phyloP scores from a whole-genome alignment of 1,139 yeast genomes.

The Casaregolazyma suthepensis region DNA sequence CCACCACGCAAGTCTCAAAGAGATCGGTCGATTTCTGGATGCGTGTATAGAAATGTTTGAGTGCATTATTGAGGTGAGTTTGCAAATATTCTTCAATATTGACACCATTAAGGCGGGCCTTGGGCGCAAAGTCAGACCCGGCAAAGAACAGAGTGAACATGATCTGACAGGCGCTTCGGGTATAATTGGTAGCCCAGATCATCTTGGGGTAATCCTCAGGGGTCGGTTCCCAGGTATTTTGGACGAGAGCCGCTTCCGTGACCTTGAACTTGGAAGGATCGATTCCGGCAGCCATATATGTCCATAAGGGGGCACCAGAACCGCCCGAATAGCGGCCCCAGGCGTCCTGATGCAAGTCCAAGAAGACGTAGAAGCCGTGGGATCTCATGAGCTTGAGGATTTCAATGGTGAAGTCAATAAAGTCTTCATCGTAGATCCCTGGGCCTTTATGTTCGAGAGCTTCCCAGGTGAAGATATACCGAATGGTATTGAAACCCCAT shows the following conservation, averaged over 20 bases:
- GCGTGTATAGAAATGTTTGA: constrained; percentile 46
- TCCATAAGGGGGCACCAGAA: constrained; percentile 94
- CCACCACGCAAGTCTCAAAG: constrained; percentile 49
- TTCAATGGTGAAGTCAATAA: constrained; percentile 61
- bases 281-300: constrained; percentile 88
- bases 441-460: constrained; percentile 90
- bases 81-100: constrained; percentile 76
- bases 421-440: constrained; percentile 72
- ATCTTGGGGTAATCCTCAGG: constrained; percentile 62
- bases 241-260: constrained; percentile 74
- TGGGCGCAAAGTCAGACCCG: constrained; percentile 65
- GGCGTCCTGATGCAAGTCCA: constrained; percentile 92
- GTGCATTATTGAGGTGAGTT: constrained; percentile 49
- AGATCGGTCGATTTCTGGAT: constrained; percentile 50
- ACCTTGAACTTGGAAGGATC: constrained; percentile 62
- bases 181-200: constrained; percentile 92
- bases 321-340: constrained; percentile 95
- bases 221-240: constrained; percentile 42
- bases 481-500: constrained; percentile 75
- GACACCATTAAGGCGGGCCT: constrained; percentile 55
- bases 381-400: constrained; percentile 52
- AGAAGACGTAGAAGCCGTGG: constrained; percentile 68
- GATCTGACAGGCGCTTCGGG: constrained; percentile 64
- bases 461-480: constrained; percentile 86
- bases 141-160: constrained; percentile 86